phyloP scores from a whole-genome alignment of 192 early-diverging fungal genomes.

The Funneliformis mosseae region DNA sequence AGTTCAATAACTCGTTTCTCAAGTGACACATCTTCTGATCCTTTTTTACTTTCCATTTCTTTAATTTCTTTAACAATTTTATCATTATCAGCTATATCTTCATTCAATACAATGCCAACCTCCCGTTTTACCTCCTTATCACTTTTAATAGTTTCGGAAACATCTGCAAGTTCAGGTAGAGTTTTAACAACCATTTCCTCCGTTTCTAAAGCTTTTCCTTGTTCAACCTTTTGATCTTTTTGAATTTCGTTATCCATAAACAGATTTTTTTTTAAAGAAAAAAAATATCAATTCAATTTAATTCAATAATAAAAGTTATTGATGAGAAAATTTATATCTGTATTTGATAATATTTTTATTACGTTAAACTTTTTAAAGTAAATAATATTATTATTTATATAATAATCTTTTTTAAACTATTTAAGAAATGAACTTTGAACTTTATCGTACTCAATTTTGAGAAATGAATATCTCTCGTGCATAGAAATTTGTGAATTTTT shows the following conservation, averaged over 20 bases:
- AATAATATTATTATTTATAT: too few species aligned
- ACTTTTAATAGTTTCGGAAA: neutral
- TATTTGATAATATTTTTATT: too few species aligned
- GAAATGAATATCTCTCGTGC: too few species aligned
- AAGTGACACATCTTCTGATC: neutral
- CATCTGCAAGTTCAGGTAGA: neutral
- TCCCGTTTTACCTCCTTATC: neutral
- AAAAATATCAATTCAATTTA: too few species aligned
- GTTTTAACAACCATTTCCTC: neutral
- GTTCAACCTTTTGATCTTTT: neutral
- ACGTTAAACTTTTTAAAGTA: too few species aligned
- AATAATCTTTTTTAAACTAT: too few species aligned
- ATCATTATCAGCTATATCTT: neutral
- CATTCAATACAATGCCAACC: neutral
- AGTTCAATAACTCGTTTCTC: neutral
- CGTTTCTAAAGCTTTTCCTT: neutral
- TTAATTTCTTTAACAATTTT: neutral
- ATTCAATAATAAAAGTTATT: too few species aligned
- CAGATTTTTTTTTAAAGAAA: too few species aligned
- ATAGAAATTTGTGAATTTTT: too few species aligned
- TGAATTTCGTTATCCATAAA: neutral
- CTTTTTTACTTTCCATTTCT: neutral
- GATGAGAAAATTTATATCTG: too few species aligned
- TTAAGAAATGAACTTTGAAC: too few species aligned
- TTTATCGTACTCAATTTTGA: too few species aligned